A percentile compares a stretch with the other conserved stretches of the same genome.
Evolutionary conservation across 371 early-diverging fungal species (phyloP).

Genomic region (Syncephalastrum sp.): DNA sequence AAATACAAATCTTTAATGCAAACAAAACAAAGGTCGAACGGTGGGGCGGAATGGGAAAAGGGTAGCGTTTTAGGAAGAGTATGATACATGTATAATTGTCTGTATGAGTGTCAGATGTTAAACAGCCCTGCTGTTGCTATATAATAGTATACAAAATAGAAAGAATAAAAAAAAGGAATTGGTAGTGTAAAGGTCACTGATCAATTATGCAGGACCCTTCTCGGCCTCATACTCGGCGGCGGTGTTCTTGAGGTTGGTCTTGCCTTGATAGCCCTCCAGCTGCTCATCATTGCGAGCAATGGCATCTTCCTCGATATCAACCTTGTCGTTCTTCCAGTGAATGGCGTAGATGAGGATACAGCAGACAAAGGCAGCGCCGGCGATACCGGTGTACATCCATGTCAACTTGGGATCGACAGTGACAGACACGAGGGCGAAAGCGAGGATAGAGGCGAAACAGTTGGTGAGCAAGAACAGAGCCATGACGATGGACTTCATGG

Average conservation of each 20-base stretch:
- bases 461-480: slow-evolving; percentile 68
- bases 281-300: slow-evolving; percentile 13
- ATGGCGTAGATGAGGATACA: slow-evolving; percentile 13
- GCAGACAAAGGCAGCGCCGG: slow-evolving; percentile 12
- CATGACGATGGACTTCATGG: slow-evolving; percentile 75
- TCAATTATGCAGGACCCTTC: slow-evolving; percentile 1
- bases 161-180: background rate
- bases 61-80: too few relatives aligned
- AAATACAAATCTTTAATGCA: too few relatives aligned
- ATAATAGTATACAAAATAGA: slow-evolving; percentile 4
- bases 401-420: slow-evolving; percentile 64
- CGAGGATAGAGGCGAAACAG: slow-evolving; percentile 64
- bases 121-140: slow-evolving; percentile 4
- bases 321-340: slow-evolving; percentile 17
- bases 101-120: too few relatives aligned
- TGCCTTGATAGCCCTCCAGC: background rate
- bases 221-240: slow-evolving; percentile 5
- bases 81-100: too few relatives aligned
- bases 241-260: background rate
- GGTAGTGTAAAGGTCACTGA: background rate
- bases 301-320: slow-evolving; percentile 22
- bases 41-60: too few relatives aligned
- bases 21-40: too few relatives aligned
- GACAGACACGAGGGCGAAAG: slow-evolving; percentile 61
- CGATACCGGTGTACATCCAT: slow-evolving; percentile 55